phyloP scores from a whole-genome alignment of 2,329 filamentous ascomycete species.

The Cryphonectria nitschkei region DNA sequence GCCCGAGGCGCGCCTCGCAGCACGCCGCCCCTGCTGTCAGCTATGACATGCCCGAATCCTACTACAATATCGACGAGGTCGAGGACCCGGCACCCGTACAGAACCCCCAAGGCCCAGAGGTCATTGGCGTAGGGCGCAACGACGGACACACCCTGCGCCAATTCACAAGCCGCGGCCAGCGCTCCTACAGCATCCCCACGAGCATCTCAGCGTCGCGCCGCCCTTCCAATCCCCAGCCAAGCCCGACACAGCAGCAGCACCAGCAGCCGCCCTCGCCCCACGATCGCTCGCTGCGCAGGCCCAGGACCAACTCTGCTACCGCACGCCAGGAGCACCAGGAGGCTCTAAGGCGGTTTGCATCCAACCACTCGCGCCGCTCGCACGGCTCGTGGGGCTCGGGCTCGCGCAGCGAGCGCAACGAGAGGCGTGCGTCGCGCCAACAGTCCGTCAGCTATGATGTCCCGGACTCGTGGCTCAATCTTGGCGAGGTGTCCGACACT shows the following conservation, averaged over 20 bases:
- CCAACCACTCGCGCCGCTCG: constrained; percentile 2
- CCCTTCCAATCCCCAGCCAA: background rate
- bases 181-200: constrained; percentile 7
- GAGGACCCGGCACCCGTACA: constrained; percentile 26
- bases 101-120: constrained; percentile 37
- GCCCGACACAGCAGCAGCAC: background rate
- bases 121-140: background rate
- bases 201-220: background rate
- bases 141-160: background rate
- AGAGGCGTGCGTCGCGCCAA: constrained; percentile 10
- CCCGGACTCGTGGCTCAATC: constrained; percentile 32
- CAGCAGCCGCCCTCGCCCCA: background rate
- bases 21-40: constrained; percentile 10
- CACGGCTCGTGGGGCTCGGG: background rate
- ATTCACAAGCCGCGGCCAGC: background rate
- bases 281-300: background rate
- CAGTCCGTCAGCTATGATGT: constrained; percentile 32
- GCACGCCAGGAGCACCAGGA: background rate
- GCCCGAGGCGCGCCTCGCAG: constrained; percentile 1
- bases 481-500: constrained; percentile 33
- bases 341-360: background rate
- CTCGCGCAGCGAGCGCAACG: constrained; percentile 1
- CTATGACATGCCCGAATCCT: constrained; percentile 35
- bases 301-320: background rate
- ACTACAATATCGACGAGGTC: constrained; percentile 33